These are phyloP conservation scores for Mallotus nudiflorus DNA, from an alignment of 345 rosid species.

Conservation along the genomic window DNA sequence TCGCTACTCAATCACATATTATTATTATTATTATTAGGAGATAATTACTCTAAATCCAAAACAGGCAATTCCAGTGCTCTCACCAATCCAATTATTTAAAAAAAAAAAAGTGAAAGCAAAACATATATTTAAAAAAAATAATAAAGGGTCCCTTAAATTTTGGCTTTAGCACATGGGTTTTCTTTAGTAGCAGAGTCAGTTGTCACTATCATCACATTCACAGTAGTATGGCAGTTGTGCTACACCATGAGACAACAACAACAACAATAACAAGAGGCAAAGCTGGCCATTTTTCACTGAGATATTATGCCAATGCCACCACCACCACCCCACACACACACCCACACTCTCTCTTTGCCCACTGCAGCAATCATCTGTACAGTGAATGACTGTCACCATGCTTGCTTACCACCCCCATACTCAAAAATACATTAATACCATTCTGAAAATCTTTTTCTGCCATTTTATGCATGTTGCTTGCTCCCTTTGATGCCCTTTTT, in stretches of 20 bases:
- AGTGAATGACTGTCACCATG: constrained; percentile 14
- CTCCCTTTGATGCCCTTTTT: background rate
- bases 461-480: no score
- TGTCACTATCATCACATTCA: constrained; percentile 27
- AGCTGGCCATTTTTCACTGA: constrained; percentile 17
- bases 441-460: no score
- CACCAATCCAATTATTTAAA: background rate
- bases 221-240: constrained; percentile 4
- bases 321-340: no score
- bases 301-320: constrained; percentile 9
- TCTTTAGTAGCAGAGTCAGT: constrained; percentile 8
- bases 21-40: background rate
- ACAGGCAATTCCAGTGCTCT: background rate
- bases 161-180: constrained; percentile 45
- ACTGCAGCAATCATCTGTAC: background rate
- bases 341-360: background rate
- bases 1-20: no score
- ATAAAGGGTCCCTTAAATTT: constrained; percentile 11
- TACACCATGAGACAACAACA: constrained; percentile 12
- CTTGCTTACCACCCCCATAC: background rate
- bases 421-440: background rate
- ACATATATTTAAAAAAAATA: background rate
- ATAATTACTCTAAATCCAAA: background rate
- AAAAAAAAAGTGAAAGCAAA: background rate
- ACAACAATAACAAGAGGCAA: background rate